Conservation (phyloP, 1,139 yeast species). For the Yamadazyma spencermartinsiae region DNA sequence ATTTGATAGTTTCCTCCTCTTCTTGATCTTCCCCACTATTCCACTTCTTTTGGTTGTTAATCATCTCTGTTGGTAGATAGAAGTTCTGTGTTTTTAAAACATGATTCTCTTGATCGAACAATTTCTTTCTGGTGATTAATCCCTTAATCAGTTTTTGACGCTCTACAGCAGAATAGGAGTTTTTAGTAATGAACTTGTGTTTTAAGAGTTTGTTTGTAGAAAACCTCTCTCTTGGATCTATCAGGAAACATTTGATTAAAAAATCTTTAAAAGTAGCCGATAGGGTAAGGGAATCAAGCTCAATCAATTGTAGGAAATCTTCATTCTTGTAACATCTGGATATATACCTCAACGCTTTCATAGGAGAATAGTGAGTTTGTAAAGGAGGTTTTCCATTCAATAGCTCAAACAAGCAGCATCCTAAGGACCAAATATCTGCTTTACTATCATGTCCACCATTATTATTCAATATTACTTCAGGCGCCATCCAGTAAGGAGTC, state of each 20-base stretch:
- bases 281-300: conserved; percentile 25
- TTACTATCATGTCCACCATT: conserved; percentile 74
- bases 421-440: conserved; percentile 96
- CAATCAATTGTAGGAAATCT: conserved; percentile 37
- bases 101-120: conserved; percentile 47
- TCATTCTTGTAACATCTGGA: conserved; percentile 36
- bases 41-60: conserved; percentile 39
- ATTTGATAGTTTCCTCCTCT: conserved; percentile 25
- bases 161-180: conserved; percentile 5
- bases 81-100: conserved; percentile 32
- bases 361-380: conserved; percentile 66
- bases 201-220: conserved; percentile 58
- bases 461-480: conserved; percentile 86
- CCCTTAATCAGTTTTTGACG: conserved; percentile 24
- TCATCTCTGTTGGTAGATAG: conserved; percentile 43
- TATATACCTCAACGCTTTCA: conserved; percentile 66
- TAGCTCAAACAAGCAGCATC: conserved; percentile 84
- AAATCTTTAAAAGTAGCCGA: conserved; percentile 51
- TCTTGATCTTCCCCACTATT: conserved; percentile 17
- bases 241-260: conserved; percentile 60
- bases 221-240: conserved; percentile 60
- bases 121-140: conserved; percentile 37
- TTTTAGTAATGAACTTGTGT: conserved; percentile 54
- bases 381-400: conserved; percentile 85
- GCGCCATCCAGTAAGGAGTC: conserved; percentile 99